Evolutionary conservation across 257 asterid species (phyloP).

Genomic region (Prunella vulgaris): DNA sequence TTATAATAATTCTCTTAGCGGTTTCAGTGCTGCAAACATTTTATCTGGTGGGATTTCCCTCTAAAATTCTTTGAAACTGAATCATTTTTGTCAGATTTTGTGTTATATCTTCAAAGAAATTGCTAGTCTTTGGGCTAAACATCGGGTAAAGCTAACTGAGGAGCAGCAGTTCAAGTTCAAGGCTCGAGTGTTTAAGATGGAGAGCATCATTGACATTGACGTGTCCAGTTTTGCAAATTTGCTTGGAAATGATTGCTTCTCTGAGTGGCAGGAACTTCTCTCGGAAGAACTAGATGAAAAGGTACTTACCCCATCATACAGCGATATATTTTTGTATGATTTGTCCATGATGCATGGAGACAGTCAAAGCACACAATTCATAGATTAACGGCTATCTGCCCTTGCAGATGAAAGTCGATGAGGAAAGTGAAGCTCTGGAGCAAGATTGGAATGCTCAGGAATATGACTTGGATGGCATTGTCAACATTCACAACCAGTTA

Average conservation of each 20-base stretch:
- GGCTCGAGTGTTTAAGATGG: constrained; percentile 68
- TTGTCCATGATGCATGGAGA: neutral
- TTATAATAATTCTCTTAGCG: neutral
- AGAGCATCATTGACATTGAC: constrained; percentile 67
- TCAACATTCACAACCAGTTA: constrained; percentile 64
- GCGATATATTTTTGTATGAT: neutral
- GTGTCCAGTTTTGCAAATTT: constrained; percentile 52
- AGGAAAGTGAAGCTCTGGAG: constrained; percentile 45
- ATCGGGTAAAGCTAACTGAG: constrained; percentile 43
- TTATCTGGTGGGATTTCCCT: constrained; percentile 8
- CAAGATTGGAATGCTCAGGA: constrained; percentile 65
- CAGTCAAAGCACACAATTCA: neutral
- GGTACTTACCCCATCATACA: constrained; percentile 26
- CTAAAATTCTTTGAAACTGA: constrained; percentile 17
- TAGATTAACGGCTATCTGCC: neutral
- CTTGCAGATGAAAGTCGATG: constrained; percentile 39
- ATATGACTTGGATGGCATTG: constrained; percentile 49
- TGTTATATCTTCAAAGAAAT: constrained; percentile 59
- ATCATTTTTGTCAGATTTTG: constrained; percentile 46
- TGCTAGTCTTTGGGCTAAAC: constrained; percentile 68
- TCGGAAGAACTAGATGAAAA: constrained; percentile 55
- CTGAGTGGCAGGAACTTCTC: constrained; percentile 76
- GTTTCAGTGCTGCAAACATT: neutral
- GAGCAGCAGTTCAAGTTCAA: constrained; percentile 71
- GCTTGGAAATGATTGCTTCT: constrained; percentile 49